phyloP scores from a whole-genome alignment of 345 rosid genomes.

The Salix arbutifolia region DNA sequence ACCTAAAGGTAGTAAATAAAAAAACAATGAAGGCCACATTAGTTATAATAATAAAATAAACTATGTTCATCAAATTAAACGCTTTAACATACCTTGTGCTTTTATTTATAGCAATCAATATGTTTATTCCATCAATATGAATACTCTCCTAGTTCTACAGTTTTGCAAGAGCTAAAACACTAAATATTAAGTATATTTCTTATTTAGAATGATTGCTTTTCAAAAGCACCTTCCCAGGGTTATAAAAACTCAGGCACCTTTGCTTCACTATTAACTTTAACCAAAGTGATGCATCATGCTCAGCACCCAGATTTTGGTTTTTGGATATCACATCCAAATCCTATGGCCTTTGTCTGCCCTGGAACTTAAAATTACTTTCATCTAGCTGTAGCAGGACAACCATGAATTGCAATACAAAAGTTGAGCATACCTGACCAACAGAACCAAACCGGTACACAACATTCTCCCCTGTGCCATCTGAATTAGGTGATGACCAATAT shows the following conservation, averaged over 20 bases:
- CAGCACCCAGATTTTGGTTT: not conserved
- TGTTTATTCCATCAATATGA: not conserved
- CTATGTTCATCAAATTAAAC: not conserved
- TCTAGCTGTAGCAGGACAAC: not conserved
- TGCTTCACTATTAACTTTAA: not conserved
- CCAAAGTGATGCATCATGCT: not conserved
- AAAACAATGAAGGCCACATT: not conserved
- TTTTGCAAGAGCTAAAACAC: not conserved
- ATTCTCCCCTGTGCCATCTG: conserved; percentile 79
- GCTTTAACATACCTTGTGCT: not conserved
- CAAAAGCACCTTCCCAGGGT: not conserved
- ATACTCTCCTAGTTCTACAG: not conserved
- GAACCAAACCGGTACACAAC: conserved; percentile 97
- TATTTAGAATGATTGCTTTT: not conserved
- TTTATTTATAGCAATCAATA: not conserved
- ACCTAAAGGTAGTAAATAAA: not conserved
- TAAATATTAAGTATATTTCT: not conserved
- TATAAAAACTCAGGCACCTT: not conserved
- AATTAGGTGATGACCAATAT: conserved; percentile 79
- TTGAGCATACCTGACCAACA: conserved; percentile 85
- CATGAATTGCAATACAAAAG: not conserved
- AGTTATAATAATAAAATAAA: not conserved
- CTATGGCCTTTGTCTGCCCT: not conserved
- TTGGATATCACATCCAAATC: not conserved
- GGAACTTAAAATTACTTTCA: not conserved